Base-by-base conservation (phyloP, 495 filamentous ascomycete species). In the Talaromyces wortmannii region DNA sequence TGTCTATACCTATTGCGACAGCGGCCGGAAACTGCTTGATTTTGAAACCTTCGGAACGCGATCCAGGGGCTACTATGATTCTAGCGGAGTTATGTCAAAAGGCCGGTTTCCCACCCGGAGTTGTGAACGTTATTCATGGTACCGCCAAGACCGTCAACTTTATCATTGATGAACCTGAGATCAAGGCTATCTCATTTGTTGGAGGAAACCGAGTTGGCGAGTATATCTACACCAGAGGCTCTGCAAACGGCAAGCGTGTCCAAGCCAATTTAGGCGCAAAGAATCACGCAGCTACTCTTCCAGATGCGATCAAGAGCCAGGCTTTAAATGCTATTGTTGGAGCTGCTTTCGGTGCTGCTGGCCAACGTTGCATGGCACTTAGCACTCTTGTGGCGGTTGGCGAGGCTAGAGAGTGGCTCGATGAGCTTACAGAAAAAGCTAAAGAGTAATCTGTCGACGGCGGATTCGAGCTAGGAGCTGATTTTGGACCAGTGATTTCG, bases 301-400 rank as follows among this genome's bases (percentile, higher is more conserved):
- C 48, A n/a, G 55, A 57, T 33, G 50, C 50, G 5, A 31, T 44
- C 51, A 55, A 23, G 18, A 96, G 97, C 73, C 91, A 96, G 29
- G 86, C 94, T 56, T 73, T 98, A 55, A 97, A 97, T 67, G 88
- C 92, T n/a, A 90, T 98, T 63, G 84, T 90, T 12, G 94, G 94
- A 50, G 94, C 94, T 55, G 94, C 94, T 16, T 98, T 97, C 59
- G 94, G 94, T 59, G 94, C 94, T 63, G 94, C 94, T 54, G 94
- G 94, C 42, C 94, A 98, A 78, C 81, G 94, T 47, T 98, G 94
- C 69, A 97, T 98, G 94, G 94, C 94, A 31, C 78, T 98, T 56
- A 95, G 89, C 62, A 94, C 92, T 0, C 70, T 92, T 3, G 91
- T 98, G 54, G 90, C 91, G 78, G 90, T 98, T 16, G 92, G 91